Base-by-base conservation (phyloP, 2,329 filamentous ascomycete genomes). In the Magnaporthiopsis incrustans region DNA sequence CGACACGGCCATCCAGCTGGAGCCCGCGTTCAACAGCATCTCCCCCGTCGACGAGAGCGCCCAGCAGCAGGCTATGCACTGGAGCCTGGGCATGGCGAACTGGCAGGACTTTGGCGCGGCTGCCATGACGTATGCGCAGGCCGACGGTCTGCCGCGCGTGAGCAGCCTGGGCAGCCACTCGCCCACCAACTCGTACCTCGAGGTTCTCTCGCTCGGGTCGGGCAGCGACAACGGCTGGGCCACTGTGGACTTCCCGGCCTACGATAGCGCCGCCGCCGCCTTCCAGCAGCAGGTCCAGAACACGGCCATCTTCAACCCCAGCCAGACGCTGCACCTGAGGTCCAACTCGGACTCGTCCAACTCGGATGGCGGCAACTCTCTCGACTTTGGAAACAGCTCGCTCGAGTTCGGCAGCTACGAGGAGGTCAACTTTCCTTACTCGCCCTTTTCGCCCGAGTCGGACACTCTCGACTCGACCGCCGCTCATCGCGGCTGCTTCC, bases 171-270 rank as follows among this genome's bases (percentile, higher is more conserved):
- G 79, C 65, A 85, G 78, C 73, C 88, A 85, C 71, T 93, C 90
- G 53, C 90, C 90, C 1, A 90, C 88, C 1, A 88, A 90, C 70
- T 90, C 89, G 35, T 93, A 91, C 74, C 79, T 97, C 60, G 93
- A 97, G 76, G 90, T 96, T 44, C 79, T 94, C 61, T 97, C 94
- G 8, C 80, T 97, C 58, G 84, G 85, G 30, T 89, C 87, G 64
- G 92, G 92, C 68, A 91, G 90, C 71, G 92, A 96, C 70, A 91
- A 93, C 70, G 91, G 91, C 65, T 98, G 93, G 93, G 87, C 86
- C 62, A 85, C 90, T 68, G 87, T 97, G 65, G 90, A 95, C 68
- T 88, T 88, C 66, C 88, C 86, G 66, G 89, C 88, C 53, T 87
- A 90, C 69, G 90, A 94, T 69, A 82, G 85, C 44, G 86, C 84